Evolutionary conservation across 805 yeast species (phyloP).

Genomic region (Saccharomycopsis malanga): DNA sequence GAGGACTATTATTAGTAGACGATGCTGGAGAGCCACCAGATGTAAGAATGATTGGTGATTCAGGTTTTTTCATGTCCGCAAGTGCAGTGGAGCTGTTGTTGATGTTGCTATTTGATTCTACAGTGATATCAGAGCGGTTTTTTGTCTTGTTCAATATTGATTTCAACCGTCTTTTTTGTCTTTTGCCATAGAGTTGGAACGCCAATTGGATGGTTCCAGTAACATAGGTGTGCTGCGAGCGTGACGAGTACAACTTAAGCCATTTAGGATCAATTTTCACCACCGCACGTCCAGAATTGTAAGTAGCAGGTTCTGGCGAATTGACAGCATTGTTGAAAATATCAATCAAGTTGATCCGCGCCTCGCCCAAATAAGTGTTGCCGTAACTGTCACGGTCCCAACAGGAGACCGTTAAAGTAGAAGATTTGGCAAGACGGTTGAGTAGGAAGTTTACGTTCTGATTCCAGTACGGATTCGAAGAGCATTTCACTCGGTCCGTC

Average conservation of each 20-base stretch:
- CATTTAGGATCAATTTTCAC: constrained; percentile 31
- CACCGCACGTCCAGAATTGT: background rate
- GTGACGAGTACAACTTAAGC: constrained; percentile 39
- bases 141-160: constrained; percentile 8
- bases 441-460: constrained; percentile 6
- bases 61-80: background rate
- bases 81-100: background rate
- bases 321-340: constrained; percentile 20
- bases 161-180: constrained; percentile 4
- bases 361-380: constrained; percentile 17
- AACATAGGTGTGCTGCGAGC: constrained; percentile 35
- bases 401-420: constrained; percentile 16
- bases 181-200: constrained; percentile 10
- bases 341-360: constrained; percentile 16
- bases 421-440: background rate
- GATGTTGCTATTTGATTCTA: background rate
- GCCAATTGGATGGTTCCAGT: constrained; percentile 40
- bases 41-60: background rate
- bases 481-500: constrained; percentile 8
- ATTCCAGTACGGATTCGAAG: constrained; percentile 16
- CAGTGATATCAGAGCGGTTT: constrained; percentile 1
- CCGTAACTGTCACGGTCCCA: constrained; percentile 18
- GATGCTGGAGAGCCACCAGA: background rate
- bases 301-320: constrained; percentile 21
- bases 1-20: background rate